phyloP scores from a whole-genome alignment of 1,139 yeast species.

The Lodderomyces oxycetoniae region DNA sequence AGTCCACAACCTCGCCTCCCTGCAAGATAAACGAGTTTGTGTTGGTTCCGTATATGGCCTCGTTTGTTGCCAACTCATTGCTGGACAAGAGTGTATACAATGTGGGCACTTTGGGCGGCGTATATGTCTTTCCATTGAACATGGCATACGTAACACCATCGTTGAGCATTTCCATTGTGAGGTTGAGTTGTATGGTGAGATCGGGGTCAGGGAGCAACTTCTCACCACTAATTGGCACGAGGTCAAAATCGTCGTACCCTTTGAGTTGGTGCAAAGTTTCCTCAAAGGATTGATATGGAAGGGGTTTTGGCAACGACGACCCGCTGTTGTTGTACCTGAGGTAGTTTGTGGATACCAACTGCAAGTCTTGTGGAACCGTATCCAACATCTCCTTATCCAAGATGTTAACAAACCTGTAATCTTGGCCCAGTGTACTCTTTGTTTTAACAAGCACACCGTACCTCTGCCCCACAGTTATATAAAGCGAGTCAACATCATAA shows the following conservation, averaged over 20 bases:
- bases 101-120: conserved; percentile 77
- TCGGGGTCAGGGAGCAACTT: conserved; percentile 63
- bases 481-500: conserved; percentile 52
- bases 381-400: conserved; percentile 82
- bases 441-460: conserved; percentile 70
- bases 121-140: conserved; percentile 78
- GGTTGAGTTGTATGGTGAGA: conserved; percentile 57
- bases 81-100: conserved; percentile 70
- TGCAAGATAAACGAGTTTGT: conserved; percentile 70
- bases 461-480: conserved; percentile 75
- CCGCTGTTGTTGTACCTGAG: conserved; percentile 51
- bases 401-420: conserved; percentile 73
- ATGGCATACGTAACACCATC: conserved; percentile 88
- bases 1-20: conserved; percentile 62
- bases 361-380: conserved; percentile 54
- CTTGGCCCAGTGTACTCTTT: conserved; percentile 49
- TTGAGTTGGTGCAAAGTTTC: conserved; percentile 39
- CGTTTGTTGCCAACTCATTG: conserved; percentile 47
- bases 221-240: conserved; percentile 51
- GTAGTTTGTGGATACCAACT: conserved; percentile 67
- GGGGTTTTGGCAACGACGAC: conserved; percentile 34
- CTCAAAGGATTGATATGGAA: conserved; percentile 23
- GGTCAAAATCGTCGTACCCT: conserved; percentile 61
- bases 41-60: conserved; percentile 59
- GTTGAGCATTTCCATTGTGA: conserved; percentile 71